Evolutionary conservation across 2,329 filamentous ascomycete species (phyloP), one percentile per base, ranked within the genome.

Genomic region (Escovopsis weberi): DNA sequence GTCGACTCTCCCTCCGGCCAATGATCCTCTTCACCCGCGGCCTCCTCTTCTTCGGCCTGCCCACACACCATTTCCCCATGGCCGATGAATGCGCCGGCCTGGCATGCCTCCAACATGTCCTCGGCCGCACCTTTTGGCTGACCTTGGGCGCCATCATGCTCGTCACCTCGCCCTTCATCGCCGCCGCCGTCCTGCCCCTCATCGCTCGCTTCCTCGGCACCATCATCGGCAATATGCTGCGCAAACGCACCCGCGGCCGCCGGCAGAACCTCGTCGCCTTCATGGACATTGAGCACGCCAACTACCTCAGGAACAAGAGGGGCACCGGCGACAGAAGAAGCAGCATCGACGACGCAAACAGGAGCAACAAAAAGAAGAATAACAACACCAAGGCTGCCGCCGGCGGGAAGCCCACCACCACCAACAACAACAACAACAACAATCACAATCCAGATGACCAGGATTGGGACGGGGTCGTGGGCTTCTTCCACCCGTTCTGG

Each of bases 401-500:
- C 57, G 4, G 67, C 59, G 43, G 44, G 50, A 15, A 15, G 15
- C 15, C 15, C 15, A 15, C 15, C 15, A 15, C 15, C 15, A 15
- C 15, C 15, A 15, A 2, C 15, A 15, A 15, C 15, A 15, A 15
- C 15, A 15, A 15, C 15, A 15, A 15, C 15, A 15, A 15, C 15
- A 15, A 15, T 15, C 15, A 15, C 15, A 15, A 15, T 15, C 15
- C 15, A 15, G 62, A 59, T 10, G 67, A 72, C 2, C 50, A 54
- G 45, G 71, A 82, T 38, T 95, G 85, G 84, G 70, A 80, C 47
- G 88, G 88, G 30, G 78, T 95, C 42, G 77, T 96, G 48, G 91
- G 86, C 38, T 96, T 98, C 71, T 94, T 98, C 59, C 91, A 98
- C 61, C 91, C 91, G 1, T 98, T 95, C 61, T 96, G 91, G 85